Evolutionary conservation across 2,329 filamentous ascomycete species (phyloP).

Genomic region (Rutstroemia sp.): DNA sequence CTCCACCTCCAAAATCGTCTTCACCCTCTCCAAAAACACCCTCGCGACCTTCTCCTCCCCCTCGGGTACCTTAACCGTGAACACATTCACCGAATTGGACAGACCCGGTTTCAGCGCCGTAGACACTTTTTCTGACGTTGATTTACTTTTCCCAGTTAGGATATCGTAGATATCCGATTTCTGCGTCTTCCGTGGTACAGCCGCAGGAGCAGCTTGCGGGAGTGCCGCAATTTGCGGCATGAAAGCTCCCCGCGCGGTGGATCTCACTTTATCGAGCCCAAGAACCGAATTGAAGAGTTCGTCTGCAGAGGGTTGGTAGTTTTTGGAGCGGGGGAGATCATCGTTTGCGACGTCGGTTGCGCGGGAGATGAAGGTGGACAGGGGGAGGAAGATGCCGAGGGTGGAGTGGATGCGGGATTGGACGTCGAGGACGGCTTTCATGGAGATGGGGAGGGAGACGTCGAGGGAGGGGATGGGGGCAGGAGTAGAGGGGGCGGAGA

Average conservation of each 20-base stretch:
- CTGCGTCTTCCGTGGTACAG: slow-evolving; percentile 36
- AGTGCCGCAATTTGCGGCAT: slow-evolving; percentile 56
- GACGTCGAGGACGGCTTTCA: slow-evolving; percentile 69
- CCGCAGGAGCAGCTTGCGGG: slow-evolving; percentile 25
- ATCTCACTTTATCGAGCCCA: slow-evolving; percentile 49
- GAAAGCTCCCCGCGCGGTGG: slow-evolving; percentile 57
- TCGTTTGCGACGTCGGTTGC: slow-evolving; percentile 86
- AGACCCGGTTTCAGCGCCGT: slow-evolving; percentile 37
- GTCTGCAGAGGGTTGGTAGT: slow-evolving; percentile 59
- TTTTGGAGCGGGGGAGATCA: slow-evolving; percentile 62
- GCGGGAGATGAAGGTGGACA: slow-evolving; percentile 80
- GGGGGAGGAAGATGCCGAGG: slow-evolving; percentile 71
- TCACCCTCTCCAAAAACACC: slow-evolving; percentile 79
- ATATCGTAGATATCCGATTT: slow-evolving; percentile 74
- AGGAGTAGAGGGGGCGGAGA: slow-evolving; percentile 24
- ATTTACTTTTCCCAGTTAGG: slow-evolving; percentile 45
- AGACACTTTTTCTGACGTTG: slow-evolving; percentile 18
- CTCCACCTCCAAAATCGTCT: slow-evolving; percentile 73
- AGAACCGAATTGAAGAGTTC: slow-evolving; percentile 88
- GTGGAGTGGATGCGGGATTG: slow-evolving; percentile 73
- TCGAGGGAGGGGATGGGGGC: slow-evolving; percentile 42
- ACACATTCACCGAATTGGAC: slow-evolving; percentile 61
- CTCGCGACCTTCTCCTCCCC: slow-evolving; percentile 75
- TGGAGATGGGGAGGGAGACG: slow-evolving; percentile 68
- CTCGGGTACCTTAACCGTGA: slow-evolving; percentile 72